Base-by-base conservation (phyloP, 2,329 filamentous ascomycete genomes). In the Penicillium sp. region DNA sequence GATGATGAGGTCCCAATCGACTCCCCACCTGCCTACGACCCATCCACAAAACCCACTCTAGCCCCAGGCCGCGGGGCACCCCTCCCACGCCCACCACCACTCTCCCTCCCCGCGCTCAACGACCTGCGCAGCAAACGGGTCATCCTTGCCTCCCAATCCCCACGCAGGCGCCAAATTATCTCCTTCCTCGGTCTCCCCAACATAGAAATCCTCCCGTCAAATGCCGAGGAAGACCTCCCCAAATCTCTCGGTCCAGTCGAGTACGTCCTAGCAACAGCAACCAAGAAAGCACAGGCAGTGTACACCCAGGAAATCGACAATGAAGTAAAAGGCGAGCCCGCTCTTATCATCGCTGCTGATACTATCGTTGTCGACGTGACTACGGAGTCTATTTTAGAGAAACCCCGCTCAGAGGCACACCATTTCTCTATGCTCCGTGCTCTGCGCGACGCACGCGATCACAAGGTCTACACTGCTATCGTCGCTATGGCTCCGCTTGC, bases 101-200 rank as follows among this genome's bases (percentile, higher is more conserved):
- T 97, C 58, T 83, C 90, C 58, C 82, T 97, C 18, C 92, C 93
- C 15, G 87, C 92, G 53, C 79, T 99, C 56, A 84, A 84, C 66
- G 81, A 87, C 67, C 84, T 99, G 61, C 86, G 89, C 68, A 83
- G 83, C 52, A 90, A 89, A 73, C 83, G 93, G 61, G 86, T 96
- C 6, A 89, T 99, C 63, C 87, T 99, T 26, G 94, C 94, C 50
- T 97, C 92, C 2, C 86, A 89, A 20, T 97, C 92, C 1, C 94
- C 94, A 0, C 83, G 94, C 43, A 84, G 94, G 51, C 89, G 87
- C 73, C 87, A 90, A 60, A 85, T 99, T 9, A 84, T 99, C 41
- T 84, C 73, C 50, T 72, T 92, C 83, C 82, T 97, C 57, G 92
- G 92, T 62, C 84, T 97, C 11, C 83, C 81, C 2, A 87, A 92